Evolutionary conservation across 2,329 filamentous ascomycete genomes (phyloP).

Genomic region (Claviceps maximensis): DNA sequence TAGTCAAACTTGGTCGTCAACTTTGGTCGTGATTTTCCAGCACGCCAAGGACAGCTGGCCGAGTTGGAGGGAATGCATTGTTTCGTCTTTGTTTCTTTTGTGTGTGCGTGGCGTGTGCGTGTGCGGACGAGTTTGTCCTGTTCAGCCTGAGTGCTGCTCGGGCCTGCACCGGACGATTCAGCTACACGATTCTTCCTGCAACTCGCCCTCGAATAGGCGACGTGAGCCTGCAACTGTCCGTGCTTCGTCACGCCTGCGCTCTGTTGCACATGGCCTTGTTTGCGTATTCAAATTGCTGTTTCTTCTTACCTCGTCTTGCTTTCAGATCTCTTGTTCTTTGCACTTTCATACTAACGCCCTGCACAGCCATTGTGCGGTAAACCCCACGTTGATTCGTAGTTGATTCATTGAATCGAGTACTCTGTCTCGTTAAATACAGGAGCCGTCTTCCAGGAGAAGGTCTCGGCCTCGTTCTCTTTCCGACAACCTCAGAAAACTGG

Average conservation of each 20-base stretch:
- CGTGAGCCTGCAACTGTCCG: constrained; percentile 15
- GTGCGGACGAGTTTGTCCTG: not conserved
- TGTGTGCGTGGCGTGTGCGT: not conserved
- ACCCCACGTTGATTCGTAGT: too few species aligned
- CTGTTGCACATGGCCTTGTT: constrained; percentile 5
- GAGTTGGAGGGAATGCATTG: not conserved
- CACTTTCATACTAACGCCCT: not conserved
- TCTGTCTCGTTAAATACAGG: not conserved
- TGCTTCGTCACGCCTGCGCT: constrained; percentile 11
- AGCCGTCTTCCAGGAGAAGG: not conserved
- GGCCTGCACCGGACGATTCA: not conserved
- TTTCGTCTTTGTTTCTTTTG: not conserved
- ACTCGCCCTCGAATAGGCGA: constrained; percentile 8
- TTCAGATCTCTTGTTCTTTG: not conserved
- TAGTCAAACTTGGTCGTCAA: not conserved
- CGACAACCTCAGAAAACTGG: not conserved
- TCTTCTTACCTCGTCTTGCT: not conserved
- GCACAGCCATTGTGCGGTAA: not conserved
- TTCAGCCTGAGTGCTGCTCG: not conserved
- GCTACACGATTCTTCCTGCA: constrained; percentile 5
- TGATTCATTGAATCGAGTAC: not conserved
- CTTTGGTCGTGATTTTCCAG: not conserved
- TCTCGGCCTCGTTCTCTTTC: not conserved
- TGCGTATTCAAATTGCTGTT: not conserved
- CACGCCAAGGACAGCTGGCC: not conserved